Conservation (phyloP, 1,284 basidiomycete species). For the Tylopilus orsonianus region DNA sequence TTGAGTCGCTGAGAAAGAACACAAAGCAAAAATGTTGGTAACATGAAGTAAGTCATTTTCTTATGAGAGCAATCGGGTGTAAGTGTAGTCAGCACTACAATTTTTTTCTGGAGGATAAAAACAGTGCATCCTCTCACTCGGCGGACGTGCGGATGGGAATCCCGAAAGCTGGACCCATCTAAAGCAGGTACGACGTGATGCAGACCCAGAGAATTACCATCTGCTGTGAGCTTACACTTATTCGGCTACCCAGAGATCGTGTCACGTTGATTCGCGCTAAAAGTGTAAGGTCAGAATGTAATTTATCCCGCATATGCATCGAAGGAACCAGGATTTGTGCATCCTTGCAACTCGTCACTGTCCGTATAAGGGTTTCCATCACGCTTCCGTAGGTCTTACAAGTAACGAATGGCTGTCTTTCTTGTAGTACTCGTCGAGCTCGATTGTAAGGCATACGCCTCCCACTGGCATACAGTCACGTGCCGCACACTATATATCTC, state of each 20-base stretch:
- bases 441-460: too few species aligned
- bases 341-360: too few species aligned
- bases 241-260: neutral
- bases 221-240: neutral
- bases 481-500: too few species aligned
- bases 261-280: neutral
- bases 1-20: constrained; percentile 2
- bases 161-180: neutral
- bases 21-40: neutral
- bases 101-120: neutral
- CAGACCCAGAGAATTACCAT: neutral
- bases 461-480: too few species aligned
- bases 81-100: neutral
- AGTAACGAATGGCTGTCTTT: too few species aligned
- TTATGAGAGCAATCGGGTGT: neutral
- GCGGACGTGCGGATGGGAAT: constrained; percentile 2
- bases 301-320: too few species aligned
- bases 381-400: too few species aligned
- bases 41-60: neutral
- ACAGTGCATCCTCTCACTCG: neutral
- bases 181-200: neutral
- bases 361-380: too few species aligned
- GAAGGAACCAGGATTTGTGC: too few species aligned
- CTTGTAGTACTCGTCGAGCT: too few species aligned
- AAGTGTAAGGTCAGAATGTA: too few species aligned